These are phyloP conservation scores for Puccinia polysora DNA, from an alignment of 1,284 basidiomycete genomes.

Conservation along the genomic window DNA sequence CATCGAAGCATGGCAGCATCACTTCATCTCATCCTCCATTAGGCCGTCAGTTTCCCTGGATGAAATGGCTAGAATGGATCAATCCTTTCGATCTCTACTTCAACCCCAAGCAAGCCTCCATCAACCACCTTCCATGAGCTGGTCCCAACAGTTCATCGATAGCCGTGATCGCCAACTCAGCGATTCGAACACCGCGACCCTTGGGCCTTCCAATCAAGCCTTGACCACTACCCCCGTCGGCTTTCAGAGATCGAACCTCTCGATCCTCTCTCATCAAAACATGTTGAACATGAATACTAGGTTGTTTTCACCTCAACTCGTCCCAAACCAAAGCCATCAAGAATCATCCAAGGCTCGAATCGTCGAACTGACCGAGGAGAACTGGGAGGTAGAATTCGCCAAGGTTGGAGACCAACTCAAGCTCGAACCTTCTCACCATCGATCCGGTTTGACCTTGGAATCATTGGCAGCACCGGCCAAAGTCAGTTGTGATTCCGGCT, in stretches of 20 bases:
- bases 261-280: slow-evolving; percentile 15
- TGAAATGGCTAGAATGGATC: slow-evolving; percentile 33
- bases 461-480: too few species aligned
- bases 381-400: slow-evolving; percentile 46
- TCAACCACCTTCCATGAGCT: background rate
- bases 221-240: background rate
- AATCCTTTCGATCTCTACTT: background rate
- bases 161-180: background rate
- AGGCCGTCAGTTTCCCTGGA: background rate
- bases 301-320: background rate
- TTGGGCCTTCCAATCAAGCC: background rate
- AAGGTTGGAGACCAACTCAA: slow-evolving; percentile 35
- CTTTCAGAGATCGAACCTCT: slow-evolving; percentile 8
- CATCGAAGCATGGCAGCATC: slow-evolving; percentile 27
- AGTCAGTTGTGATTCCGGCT: too few species aligned
- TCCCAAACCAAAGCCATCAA: slow-evolving; percentile 42
- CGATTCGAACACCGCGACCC: background rate
- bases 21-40: background rate
- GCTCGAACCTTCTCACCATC: background rate
- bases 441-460: too few species aligned
- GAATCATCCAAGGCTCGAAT: slow-evolving; percentile 47
- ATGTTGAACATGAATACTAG: background rate
- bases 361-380: slow-evolving; percentile 50
- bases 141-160: slow-evolving; percentile 15
- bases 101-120: background rate